Percentiles rank a stretch among this genome's conserved stretches.
phyloP scores from a whole-genome alignment of 306 rosid genomes.

The Corylus heterophylla region DNA sequence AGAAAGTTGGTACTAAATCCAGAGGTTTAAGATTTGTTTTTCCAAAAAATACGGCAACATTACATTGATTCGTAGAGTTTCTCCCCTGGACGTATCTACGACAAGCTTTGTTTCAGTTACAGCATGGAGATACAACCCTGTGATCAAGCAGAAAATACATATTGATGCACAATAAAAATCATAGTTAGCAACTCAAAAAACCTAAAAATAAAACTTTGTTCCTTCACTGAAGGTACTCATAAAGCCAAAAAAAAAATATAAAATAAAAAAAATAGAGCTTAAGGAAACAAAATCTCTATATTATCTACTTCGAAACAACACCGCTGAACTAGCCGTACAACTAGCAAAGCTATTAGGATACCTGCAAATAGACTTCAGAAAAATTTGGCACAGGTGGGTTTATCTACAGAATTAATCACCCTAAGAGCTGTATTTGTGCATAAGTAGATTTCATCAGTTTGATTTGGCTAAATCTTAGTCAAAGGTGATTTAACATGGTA shows the following conservation, averaged over 20 bases:
- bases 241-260: neutral
- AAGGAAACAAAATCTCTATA: neutral
- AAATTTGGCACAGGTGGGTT: neutral
- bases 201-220: neutral
- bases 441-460: neutral
- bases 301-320: neutral
- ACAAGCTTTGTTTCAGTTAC: constrained; percentile 84
- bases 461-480: neutral
- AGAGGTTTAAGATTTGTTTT: neutral
- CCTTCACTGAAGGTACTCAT: neutral
- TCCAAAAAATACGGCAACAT: constrained; percentile 20
- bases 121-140: constrained; percentile 87
- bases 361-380: neutral
- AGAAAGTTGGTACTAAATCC: neutral
- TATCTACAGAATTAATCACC: neutral
- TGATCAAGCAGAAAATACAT: constrained; percentile 22
- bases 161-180: neutral
- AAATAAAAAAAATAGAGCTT: neutral
- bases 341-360: neutral
- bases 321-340: neutral
- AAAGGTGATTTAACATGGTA: no score
- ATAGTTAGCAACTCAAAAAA: constrained; percentile 1
- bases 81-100: constrained; percentile 97
- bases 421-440: neutral
- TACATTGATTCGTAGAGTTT: constrained; percentile 95